These are phyloP conservation scores for Psilocybe cubensis DNA, from an alignment of 768 basidiomycete genomes.

Conservation along the genomic window DNA sequence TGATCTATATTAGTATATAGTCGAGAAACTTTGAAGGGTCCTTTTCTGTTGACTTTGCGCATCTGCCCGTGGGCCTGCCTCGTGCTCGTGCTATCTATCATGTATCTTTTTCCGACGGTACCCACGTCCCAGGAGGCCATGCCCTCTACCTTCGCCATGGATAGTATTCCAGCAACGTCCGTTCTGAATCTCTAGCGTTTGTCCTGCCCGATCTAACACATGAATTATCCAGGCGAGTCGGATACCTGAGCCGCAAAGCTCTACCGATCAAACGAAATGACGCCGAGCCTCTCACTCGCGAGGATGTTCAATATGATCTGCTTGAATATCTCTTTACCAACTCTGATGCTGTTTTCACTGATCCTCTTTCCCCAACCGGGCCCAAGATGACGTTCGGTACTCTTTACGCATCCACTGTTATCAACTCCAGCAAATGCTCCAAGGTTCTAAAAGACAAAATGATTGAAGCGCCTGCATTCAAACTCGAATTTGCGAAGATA, in stretches of 20 bases:
- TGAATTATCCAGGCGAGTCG: constrained; percentile 42
- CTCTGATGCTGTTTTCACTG: constrained; percentile 69
- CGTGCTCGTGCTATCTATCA: constrained; percentile 40
- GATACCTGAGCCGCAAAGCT: constrained; percentile 68
- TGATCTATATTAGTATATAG: constrained; percentile 3
- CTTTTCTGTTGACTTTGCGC: constrained; percentile 18
- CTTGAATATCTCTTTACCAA: constrained; percentile 81
- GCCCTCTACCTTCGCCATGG: constrained; percentile 45
- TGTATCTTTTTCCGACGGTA: constrained; percentile 29
- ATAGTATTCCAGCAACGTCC: constrained; percentile 59
- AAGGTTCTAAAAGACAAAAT: constrained; percentile 90
- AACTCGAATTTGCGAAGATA: constrained; percentile 80
- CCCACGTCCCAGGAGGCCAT: constrained; percentile 44
- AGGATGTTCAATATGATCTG: constrained; percentile 88
- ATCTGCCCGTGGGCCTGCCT: constrained; percentile 37
- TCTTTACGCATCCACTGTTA: constrained; percentile 81
- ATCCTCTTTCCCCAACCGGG: constrained; percentile 52
- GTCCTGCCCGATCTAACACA: constrained; percentile 14
- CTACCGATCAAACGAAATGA: constrained; percentile 83
- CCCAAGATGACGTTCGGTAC: constrained; percentile 75
- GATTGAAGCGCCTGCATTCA: constrained; percentile 78
- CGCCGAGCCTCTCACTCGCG: constrained; percentile 80
- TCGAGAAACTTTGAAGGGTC: constrained; percentile 5
- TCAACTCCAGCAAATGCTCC: constrained; percentile 82
- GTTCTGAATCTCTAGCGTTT: constrained; percentile 21